Evolutionary conservation across 2,329 filamentous ascomycete species (phyloP), one percentile per base, ranked within the genome.

Genomic region (Neoascochyta sp.): DNA sequence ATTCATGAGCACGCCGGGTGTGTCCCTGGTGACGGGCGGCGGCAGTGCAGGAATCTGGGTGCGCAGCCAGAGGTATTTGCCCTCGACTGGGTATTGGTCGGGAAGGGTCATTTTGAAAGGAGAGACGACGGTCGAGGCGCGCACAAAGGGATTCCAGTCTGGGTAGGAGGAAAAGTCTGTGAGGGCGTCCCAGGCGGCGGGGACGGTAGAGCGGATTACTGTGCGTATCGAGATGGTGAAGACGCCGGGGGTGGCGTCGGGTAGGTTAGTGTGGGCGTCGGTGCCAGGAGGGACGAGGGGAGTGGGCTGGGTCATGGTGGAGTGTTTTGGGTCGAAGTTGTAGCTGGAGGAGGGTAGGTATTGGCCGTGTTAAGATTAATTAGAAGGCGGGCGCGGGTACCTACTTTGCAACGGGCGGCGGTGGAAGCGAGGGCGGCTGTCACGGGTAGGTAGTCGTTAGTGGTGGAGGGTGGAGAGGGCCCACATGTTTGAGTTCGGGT

Each of bases 91-190:
- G 16, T 39, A 37, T 32, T 61, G 56, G 3, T 46, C 32, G 5
- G 43, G 45, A 5, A 56, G 38, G 0, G 48, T 49, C 7, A 45
- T 15, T 29, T 50, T 49, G 9, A 33, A 19, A 5, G 47, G 29
- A 9, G 44, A 43, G 7, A 50, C 33, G 14, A 51, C 47, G 27
- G 51, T 37, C 4, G 53, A 44, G 22, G 37, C 36, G 17, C 57
- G 54, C 16, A 57, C 52, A 19, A 58, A 60, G 4, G 54, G 57
- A 23, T 60, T 60, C 55, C 55, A 61, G 19, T 41, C 34, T 21
- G 50, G 27, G 22, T 59, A 60, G 9, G 27, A 20, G 13, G 52
- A 32, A 21, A 58, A 57, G 26, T 57, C 34, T 11, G 44, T 53
- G 16, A 58, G 47, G 5, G 46, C 39, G n/a, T 44, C 29, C 52